These are phyloP conservation scores for Podaxis sp. DNA, from an alignment of 768 basidiomycete genomes.

Conservation along the genomic window DNA sequence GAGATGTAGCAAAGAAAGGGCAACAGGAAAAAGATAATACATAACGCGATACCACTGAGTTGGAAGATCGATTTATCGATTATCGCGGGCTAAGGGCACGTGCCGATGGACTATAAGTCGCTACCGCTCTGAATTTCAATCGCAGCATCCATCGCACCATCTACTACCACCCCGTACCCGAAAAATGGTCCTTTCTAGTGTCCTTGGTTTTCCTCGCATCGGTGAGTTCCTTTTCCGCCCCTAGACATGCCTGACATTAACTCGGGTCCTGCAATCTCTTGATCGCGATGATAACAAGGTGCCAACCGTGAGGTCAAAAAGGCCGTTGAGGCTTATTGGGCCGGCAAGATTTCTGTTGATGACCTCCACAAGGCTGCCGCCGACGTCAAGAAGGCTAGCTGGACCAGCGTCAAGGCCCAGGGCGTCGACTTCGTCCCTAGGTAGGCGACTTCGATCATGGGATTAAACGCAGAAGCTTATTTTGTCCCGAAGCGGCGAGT, in stretches of 20 bases:
- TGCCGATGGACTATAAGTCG: conserved; percentile 29
- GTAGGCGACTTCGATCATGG: conserved; percentile 38
- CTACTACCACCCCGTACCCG: conserved; percentile 20
- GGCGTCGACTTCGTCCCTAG: conserved; percentile 92
- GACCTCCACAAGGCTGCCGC: conserved; percentile 86
- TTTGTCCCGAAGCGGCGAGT: conserved; percentile 73
- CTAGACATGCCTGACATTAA: background rate
- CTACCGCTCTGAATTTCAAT: conserved; percentile 18
- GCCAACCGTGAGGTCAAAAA: conserved; percentile 95
- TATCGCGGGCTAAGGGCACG: conserved; percentile 27
- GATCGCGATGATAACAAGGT: conserved; percentile 41
- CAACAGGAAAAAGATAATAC: background rate
- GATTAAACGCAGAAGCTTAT: conserved; percentile 12
- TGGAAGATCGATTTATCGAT: conserved; percentile 25
- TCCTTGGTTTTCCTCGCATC: conserved; percentile 92
- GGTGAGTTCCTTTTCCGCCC: conserved; percentile 35
- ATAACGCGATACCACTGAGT: background rate
- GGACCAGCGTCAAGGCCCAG: conserved; percentile 78
- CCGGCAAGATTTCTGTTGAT: conserved; percentile 80
- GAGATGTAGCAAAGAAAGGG: background rate
- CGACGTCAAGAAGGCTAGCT: conserved; percentile 83
- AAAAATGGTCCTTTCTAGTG: conserved; percentile 76
- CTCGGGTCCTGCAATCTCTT: background rate
- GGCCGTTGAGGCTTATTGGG: conserved; percentile 99
- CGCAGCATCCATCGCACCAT: conserved; percentile 12